A percentile compares a stretch with the other conserved stretches of the same genome.
Conservation (phyloP, 2,329 filamentous ascomycete genomes). For the Penicillium sp. region DNA sequence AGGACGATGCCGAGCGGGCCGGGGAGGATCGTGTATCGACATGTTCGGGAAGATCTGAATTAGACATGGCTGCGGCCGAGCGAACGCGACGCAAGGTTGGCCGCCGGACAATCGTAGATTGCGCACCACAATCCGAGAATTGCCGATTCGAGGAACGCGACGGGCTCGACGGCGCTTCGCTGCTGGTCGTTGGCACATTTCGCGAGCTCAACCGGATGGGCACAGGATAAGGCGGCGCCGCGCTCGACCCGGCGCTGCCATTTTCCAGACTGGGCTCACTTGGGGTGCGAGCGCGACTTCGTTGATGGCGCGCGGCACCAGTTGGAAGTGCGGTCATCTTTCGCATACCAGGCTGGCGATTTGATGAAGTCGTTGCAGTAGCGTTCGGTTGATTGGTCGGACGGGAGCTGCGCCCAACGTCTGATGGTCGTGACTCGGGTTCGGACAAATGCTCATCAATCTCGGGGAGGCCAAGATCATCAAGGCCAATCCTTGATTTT, state of each 20-base stretch:
- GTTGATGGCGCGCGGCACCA: constrained; percentile 65
- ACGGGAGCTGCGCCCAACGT: constrained; percentile 14
- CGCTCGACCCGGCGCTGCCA: constrained; percentile 31
- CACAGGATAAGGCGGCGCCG: constrained; percentile 78
- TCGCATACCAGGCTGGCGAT: constrained; percentile 60
- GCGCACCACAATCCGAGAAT: constrained; percentile 52
- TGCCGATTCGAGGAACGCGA: constrained; percentile 53
- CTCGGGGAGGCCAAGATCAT: constrained; percentile 31
- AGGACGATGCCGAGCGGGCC: constrained; percentile 60
- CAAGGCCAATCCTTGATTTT: constrained; percentile 25
- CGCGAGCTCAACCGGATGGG: constrained; percentile 83
- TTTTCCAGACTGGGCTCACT: constrained; percentile 42
- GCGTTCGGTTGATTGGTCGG: constrained; percentile 33
- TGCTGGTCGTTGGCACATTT: constrained; percentile 60
- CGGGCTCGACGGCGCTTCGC: constrained; percentile 74
- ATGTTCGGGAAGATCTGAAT: constrained; percentile 43
- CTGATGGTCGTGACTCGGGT: constrained; percentile 23
- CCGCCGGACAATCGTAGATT: constrained; percentile 52
- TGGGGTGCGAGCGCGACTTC: constrained; percentile 50
- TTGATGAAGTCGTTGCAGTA: constrained; percentile 28
- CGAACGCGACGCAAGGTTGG: constrained; percentile 70
- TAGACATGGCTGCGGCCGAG: constrained; percentile 69
- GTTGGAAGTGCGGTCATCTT: constrained; percentile 75
- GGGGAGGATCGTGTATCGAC: constrained; percentile 44
- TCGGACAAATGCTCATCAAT: constrained; percentile 34